Base-by-base conservation (phyloP, 139 green algal species). In the Zygnema circumcarinatum region DNA sequence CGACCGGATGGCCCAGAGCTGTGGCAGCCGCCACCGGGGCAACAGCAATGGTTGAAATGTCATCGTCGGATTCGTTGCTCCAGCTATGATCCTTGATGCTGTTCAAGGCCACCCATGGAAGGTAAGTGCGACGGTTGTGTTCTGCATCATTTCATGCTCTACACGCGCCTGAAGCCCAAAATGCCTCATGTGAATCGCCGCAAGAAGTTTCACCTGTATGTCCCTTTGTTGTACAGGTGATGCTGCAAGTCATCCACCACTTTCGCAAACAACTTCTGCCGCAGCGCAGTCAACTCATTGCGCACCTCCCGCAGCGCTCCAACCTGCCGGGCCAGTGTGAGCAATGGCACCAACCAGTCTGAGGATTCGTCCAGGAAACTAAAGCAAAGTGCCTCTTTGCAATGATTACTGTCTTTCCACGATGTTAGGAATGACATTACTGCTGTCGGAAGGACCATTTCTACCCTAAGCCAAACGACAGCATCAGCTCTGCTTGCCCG, bases 161-260 rank as follows among this genome's bases (percentile, higher is more conserved):
- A n/a, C n/a, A n/a, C n/a, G n/a, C n/a, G n/a, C n/a, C n/a, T n/a
- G n/a, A n/a, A n/a, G n/a, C n/a, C n/a, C n/a, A n/a, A n/a, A n/a
- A n/a, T n/a, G n/a, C n/a, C n/a, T n/a, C n/a, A n/a, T n/a, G n/a
- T n/a, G n/a, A n/a, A n/a, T n/a, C n/a, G n/a, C n/a, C n/a, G n/a
- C n/a, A n/a, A n/a, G n/a, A n/a, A n/a, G n/a, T n/a, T n/a, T n/a
- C 69, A 90, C 85, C 85, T 90, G 78, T 90, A 88, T 29, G 76
- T 38, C 0, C 85, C 85, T 67, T 90, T 88, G 79, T 83, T 89
- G 62, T 90, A 90, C 16, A 90, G 16, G 67, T 90, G 85, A 35
- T 41, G 29, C 1, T 90, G 78, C 78, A 90, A 40, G 25, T 90
- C 85, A 25, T 90, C 85, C 31, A 90, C 35, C 38, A 90, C 85